Evolutionary conservation across 257 asterid genomes (phyloP), one percentile per base, ranked within the genome.

Genomic region (Salvia miltiorrhiza): DNA sequence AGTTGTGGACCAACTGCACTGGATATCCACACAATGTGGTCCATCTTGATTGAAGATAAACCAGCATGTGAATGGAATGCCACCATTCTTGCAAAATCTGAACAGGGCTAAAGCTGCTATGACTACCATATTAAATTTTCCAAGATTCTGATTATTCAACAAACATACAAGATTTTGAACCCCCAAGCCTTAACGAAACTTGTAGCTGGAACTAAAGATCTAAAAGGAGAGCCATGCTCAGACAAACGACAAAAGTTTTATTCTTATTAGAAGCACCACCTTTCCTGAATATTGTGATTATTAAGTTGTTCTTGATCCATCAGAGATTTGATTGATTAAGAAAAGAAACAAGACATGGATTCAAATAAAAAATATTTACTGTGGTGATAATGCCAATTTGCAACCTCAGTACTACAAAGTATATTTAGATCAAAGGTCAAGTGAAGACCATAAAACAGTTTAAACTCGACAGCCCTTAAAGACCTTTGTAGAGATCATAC

Each of bases 1-100:
- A 82, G 77, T 41, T 61, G 86, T 85, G 88, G 90, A 76, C 90
- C 90, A 82, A 49, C 62, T 54, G 32, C 69, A 69, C 39, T 61
- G 60, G 74, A 64, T 63, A 71, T 64, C 84, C 74, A 80, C 83
- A 78, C 79, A 74, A 66, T 56, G 78, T 85, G 88, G 88, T 80
- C 90, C 86, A 73, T 76, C 30, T 67, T 59, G 16, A 56, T 79
- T 63, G 54, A 65, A 20, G 76, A 77, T 60, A 68, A 48, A 68
- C 73, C 60, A 64, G 41, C 63, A 64, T 74, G 30, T 68, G 75
- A 75, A 56, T 50, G 72, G 32, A 53, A 73, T 41, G 54, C 65
- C 56, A 19, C 24, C 50, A 24, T 54, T 43, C 28, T 41, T 37
- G 13, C 44, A 52, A 52, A 58, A 17, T 58, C 52, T 54, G 39